Evolutionary conservation across 2,329 filamentous ascomycete species (phyloP).

Genomic region (Xylaria sp.): DNA sequence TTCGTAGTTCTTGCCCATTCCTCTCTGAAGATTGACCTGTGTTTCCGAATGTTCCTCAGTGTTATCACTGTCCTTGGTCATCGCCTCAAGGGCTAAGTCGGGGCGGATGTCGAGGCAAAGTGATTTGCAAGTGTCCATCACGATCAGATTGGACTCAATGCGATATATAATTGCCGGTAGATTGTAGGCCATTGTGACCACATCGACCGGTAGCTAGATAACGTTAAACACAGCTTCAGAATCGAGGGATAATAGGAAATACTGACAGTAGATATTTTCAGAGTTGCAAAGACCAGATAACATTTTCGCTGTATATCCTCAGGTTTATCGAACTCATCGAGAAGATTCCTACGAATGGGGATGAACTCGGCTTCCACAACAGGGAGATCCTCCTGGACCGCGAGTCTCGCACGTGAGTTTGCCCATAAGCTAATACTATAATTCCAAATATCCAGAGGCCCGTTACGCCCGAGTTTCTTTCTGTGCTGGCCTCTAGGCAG

Average conservation of each 20-base stretch:
- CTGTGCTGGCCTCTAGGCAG: slow-evolving; percentile 52
- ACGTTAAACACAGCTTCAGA: slow-evolving; percentile 23
- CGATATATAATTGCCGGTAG: slow-evolving; percentile 86
- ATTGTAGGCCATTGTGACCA: slow-evolving; percentile 73
- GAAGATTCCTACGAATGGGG: slow-evolving; percentile 77
- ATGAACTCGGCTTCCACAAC: slow-evolving; percentile 78
- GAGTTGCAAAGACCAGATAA: slow-evolving; percentile 75
- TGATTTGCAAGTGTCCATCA: slow-evolving; percentile 70
- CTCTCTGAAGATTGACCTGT: slow-evolving; percentile 73
- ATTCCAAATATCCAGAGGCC: slow-evolving; percentile 68
- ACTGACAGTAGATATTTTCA: slow-evolving; percentile 76
- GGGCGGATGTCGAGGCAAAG: slow-evolving; percentile 68
- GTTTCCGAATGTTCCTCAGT: slow-evolving; percentile 70
- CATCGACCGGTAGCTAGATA: slow-evolving; percentile 63
- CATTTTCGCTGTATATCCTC: slow-evolving; percentile 53
- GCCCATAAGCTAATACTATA: slow-evolving; percentile 80
- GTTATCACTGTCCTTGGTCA: slow-evolving; percentile 92
- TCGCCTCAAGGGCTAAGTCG: slow-evolving; percentile 77
- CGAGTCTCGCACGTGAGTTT: slow-evolving; percentile 55
- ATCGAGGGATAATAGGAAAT: not conserved
- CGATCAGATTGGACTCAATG: slow-evolving; percentile 79
- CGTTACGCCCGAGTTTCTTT: slow-evolving; percentile 44
- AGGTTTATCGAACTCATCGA: slow-evolving; percentile 68
- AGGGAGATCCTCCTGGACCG: slow-evolving; percentile 71
- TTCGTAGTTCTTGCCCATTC: slow-evolving; percentile 95